Base-by-base conservation (phyloP, 805 yeast genomes). In the Nakazawaea molendinolei region DNA sequence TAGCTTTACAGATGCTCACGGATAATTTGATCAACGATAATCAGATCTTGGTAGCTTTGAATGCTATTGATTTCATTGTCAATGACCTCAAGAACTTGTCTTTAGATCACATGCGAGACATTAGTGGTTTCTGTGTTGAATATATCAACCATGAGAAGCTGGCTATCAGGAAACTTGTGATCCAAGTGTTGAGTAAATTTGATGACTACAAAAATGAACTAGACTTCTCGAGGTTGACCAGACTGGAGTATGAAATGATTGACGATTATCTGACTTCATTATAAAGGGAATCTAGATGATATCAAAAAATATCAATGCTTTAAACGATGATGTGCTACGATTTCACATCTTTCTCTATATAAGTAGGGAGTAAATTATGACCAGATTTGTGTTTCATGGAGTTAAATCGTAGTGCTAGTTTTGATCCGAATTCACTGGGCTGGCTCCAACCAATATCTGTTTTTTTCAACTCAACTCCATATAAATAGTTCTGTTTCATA, bases 401-500 rank as follows among this genome's bases (percentile, higher is more conserved):
- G 48, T 75, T 77, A 48, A 73, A 79, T 21, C 50, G 56, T 23
- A 52, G 53, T 0, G 87, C 86, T 22, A 80, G 60, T 39, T 67
- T 63, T 2, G 76, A 75, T 0, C 90, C 90, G 39, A 69, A 65
- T 33, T 65, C 71, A 40, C 83, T 75, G 0, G 89, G 87, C 51
- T 81, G 90, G 29, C 85, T 76, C 74, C 85, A 81, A 1, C 77
- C 83, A 14, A 81, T 51, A 40, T 73, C 67, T 12, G 42, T 44
- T 38, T 55, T 67, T 2, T 56, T 54, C 10, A 79, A 44, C 0
- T 17, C 33, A 38, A 69, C 48, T 0, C 85, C 86, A 47, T 71
- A 73, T 1, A 77, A 55, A 17, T 72, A 56, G 37, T 71, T 45
- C 1, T 49, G 49, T 36, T 65, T 53, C 1, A 76, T 73, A 3